Base-by-base conservation (phyloP, 805 yeast species). In the Suhomyces emberorum region DNA sequence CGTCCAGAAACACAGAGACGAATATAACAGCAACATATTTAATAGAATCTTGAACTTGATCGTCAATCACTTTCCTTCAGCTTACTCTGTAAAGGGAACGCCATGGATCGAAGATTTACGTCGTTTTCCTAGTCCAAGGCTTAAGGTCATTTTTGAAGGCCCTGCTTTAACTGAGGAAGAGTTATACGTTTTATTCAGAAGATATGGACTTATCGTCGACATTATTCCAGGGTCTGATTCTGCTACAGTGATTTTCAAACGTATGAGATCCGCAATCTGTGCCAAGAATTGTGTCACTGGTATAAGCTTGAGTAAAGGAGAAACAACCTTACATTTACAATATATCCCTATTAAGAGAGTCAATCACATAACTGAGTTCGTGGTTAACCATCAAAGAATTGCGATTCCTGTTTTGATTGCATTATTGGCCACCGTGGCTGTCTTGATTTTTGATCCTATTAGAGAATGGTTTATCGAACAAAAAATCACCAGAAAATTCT, bases 51-150 rank as follows among this genome's bases (percentile, higher is more conserved):
- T 33, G 12, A 46, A 46, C 30, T 26, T 25, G 3, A 4, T 52
- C 1, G 48, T 42, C 29, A 49, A 46, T 12, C 41, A 49, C 1
- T 65, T 60, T 38, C 83, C 82, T 2, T 63, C 66, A 41, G 82
- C 74, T 35, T 81, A 71, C 51, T 80, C 84, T 1, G 97, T 93
- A 1, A 81, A 83, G 48, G 99, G 99, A 43, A 69, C 75, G 1
- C 98, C 99, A 0, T 91, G 97, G 96, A 83, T 93, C 42, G 98
- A 91, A 62, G 98, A 93, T 55, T 67, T 93, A 56, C 75, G 86
- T 48, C 65, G 96, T 43, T 76, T 72, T 45, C 95, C 95, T 7
- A 78, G 83, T 36, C 61, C 71, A 7, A 68, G 69, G 10, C 60
- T 93, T 16, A 73, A 76, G 37, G 79, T 91, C 4, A 69, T 72